Evolutionary conservation across 164 flowering plant genomes (phyloP).

Genomic region (Vitis cinerea): DNA sequence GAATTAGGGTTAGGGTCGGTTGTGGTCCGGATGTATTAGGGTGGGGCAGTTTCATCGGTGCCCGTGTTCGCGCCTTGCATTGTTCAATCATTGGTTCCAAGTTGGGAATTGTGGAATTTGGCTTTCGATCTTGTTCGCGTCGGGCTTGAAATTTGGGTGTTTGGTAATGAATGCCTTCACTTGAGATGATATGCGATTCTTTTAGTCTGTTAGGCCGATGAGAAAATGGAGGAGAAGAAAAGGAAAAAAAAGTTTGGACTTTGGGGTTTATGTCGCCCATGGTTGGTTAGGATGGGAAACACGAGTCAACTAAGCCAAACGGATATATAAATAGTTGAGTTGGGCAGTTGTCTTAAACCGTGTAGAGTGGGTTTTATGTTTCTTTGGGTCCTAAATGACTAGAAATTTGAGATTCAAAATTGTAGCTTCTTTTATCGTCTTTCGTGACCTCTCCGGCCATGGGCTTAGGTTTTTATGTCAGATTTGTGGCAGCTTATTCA

Average conservation of each 20-base stretch:
- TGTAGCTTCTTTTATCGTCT: not conserved
- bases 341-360: not conserved
- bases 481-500: not conserved
- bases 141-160: not conserved
- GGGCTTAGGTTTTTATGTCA: not conserved
- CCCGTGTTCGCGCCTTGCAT: not conserved
- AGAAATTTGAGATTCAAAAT: not conserved
- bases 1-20: conserved; percentile 11
- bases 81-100: conserved; percentile 9
- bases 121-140: conserved; percentile 14
- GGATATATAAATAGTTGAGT: not conserved
- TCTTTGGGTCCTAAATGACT: not conserved
- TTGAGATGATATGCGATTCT: not conserved
- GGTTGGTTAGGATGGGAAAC: not conserved
- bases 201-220: conserved; percentile 3
- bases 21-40: conserved; percentile 6
- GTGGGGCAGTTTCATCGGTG: conserved; percentile 13
- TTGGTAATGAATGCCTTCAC: conserved; percentile 1
- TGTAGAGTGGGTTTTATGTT: not conserved
- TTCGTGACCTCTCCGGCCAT: not conserved
- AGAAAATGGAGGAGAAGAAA: not conserved
- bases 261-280: not conserved
- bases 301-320: not conserved
- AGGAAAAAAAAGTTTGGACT: not conserved
- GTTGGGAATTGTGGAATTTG: conserved; percentile 6